Conservation (phyloP, 2,329 filamentous ascomycete genomes). For the Diaporthe sp. region DNA sequence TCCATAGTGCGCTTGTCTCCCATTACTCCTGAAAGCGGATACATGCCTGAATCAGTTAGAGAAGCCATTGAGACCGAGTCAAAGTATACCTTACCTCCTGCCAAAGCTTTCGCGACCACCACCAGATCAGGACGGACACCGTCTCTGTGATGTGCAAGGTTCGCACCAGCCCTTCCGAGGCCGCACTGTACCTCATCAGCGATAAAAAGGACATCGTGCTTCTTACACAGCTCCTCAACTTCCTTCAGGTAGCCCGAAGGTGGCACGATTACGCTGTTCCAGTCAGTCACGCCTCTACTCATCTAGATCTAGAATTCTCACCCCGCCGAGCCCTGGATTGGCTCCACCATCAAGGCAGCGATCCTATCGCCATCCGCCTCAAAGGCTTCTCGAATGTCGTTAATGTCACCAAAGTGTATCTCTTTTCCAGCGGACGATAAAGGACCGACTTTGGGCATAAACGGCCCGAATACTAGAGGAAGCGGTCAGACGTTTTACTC, state of each 20-base stretch:
- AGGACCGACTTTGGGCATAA: conserved; percentile 3
- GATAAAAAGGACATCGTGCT: conserved; percentile 79
- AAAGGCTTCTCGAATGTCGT: conserved; percentile 14
- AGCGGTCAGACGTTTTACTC: not conserved
- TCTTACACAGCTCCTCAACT: conserved; percentile 78
- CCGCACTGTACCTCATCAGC: conserved; percentile 89
- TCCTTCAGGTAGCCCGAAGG: conserved; percentile 81
- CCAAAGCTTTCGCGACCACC: conserved; percentile 8
- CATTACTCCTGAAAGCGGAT: conserved; percentile 23
- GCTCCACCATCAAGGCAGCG: conserved; percentile 10
- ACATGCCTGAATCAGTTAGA: conserved; percentile 8
- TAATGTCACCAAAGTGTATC: conserved; percentile 12
- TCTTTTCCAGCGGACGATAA: not conserved
- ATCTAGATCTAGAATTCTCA: conserved; percentile 71
- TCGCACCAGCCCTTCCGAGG: conserved; percentile 63
- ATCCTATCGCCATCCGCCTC: not conserved
- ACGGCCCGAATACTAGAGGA: not conserved
- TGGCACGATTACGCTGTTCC: conserved; percentile 5
- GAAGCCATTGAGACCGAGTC: too few species aligned
- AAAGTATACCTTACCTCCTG: not conserved
- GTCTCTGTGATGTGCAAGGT: conserved; percentile 13
- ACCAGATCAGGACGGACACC: conserved; percentile 24
- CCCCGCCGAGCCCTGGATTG: conserved; percentile 24
- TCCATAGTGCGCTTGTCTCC: conserved; percentile 4
- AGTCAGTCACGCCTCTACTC: conserved; percentile 67